Evolutionary conservation across 225 moss, liverwort and hornwort species (phyloP), one percentile per base, ranked within the genome.

Genomic region (Climacium dendroides): DNA sequence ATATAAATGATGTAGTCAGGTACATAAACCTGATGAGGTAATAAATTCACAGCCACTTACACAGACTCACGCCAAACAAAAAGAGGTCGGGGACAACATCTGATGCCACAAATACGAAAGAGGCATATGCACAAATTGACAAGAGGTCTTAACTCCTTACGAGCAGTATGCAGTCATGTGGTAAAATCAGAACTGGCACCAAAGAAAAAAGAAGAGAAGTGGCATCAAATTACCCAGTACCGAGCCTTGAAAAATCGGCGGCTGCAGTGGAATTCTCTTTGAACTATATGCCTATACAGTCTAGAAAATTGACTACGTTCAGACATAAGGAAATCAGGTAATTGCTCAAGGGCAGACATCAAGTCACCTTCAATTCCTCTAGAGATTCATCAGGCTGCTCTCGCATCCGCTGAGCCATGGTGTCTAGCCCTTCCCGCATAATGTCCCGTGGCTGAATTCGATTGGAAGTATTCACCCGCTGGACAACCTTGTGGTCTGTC

Each of bases 381-480:
- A 95, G 80, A 54, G 92, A 95, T 85, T 95, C 95, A 89, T 95
- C 95, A 86, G 95, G 92, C 85, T 95, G 95, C 83, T 95, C 95
- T 82, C 93, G 91, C 92, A 95, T 95, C 77, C 95, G 92, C 86
- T 95, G 90, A 85, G 95, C 95, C 93, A 93, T 93, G 61, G 87
- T 82, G 83, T 93, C 95, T 58, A 95, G 89, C 74, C 84, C 87
- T 88, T 95, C 95, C 86, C 93, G 92, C 93, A 95, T 90, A 67
- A 95, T 93, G 84, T 95, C 95, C 73, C 90, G 93, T 54, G 92
- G 93, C 67, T 93, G 92, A 66, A 95, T 93, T 89, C 92, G 90
- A 84, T 95, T 92, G 50, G 89, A 90, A 63, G 88, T 93, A 79
- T 92, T 93, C 81, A 95, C 93, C 75, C 93, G 92, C 78, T 95